These are phyloP conservation scores for Gilbertella persicaria DNA, from an alignment of 371 early-diverging fungal species.

Conservation along the genomic window DNA sequence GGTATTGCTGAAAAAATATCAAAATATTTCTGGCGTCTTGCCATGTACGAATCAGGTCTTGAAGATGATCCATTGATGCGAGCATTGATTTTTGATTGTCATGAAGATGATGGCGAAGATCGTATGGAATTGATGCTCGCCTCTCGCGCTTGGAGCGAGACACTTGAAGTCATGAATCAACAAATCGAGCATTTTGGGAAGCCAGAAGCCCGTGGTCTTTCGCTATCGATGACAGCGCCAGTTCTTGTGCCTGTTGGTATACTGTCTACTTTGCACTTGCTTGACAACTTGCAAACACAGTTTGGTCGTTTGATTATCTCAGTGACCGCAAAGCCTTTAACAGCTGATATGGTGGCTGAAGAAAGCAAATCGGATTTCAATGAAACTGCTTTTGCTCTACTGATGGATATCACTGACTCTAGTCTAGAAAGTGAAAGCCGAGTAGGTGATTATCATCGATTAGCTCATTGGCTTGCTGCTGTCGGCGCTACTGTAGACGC, in stretches of 20 bases:
- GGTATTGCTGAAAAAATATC: constrained; percentile 24
- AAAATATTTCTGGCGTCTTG: constrained; percentile 36
- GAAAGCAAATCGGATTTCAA: constrained; percentile 21
- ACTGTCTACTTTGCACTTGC: constrained; percentile 32
- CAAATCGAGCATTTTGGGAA: constrained; percentile 24
- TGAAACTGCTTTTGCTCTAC: constrained; percentile 32
- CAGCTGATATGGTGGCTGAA: constrained; percentile 2
- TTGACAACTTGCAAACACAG: constrained; percentile 40
- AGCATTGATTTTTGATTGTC: constrained; percentile 34
- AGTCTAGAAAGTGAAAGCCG: constrained; percentile 4
- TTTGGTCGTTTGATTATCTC: constrained; percentile 38
- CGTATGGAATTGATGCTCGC: constrained; percentile 35
- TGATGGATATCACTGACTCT: constrained; percentile 27
- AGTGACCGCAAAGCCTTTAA: constrained; percentile 28
- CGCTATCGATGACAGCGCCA: constrained; percentile 33
- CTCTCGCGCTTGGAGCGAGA: constrained; percentile 40
- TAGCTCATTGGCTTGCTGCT: constrained; percentile 39
- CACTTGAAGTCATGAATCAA: constrained; percentile 36
- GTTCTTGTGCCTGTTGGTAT: constrained; percentile 31
- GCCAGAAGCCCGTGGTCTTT: constrained; percentile 16
- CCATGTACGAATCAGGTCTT: constrained; percentile 39
- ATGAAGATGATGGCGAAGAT: constrained; percentile 36
- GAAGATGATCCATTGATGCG: constrained; percentile 36
- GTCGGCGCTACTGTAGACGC: constrained; percentile 43
- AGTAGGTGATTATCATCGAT: constrained; percentile 22